Conservation (phyloP, 108 stramenopile genomes). For the Skeletonema potamos region DNA sequence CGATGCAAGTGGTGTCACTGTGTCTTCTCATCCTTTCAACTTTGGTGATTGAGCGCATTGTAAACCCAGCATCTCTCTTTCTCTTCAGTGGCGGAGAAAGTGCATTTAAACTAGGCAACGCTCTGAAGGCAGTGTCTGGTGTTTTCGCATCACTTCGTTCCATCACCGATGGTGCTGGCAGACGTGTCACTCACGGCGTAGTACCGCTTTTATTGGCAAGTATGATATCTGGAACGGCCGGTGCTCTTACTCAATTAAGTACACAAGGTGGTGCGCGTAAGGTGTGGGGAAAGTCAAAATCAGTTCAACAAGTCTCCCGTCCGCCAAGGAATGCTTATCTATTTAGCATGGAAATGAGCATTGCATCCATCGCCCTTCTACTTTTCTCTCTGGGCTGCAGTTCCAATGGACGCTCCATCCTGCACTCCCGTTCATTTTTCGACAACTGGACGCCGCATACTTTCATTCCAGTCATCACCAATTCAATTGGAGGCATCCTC, state of each 20-base stretch:
- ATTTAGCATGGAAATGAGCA: constrained; percentile 79
- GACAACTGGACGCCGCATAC: constrained; percentile 66
- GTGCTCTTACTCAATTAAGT: constrained; percentile 77
- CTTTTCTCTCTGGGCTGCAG: constrained; percentile 41
- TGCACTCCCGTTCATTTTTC: constrained; percentile 35
- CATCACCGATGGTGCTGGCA: neutral
- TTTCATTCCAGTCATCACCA: constrained; percentile 65
- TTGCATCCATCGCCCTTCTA: constrained; percentile 54
- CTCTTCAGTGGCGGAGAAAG: constrained; percentile 6
- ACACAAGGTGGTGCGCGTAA: constrained; percentile 51
- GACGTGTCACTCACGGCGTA: constrained; percentile 52
- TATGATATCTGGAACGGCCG: constrained; percentile 76
- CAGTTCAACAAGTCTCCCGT: constrained; percentile 6
- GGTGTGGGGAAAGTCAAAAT: constrained; percentile 22
- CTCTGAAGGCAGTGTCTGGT: constrained; percentile 13
- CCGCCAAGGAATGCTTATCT: constrained; percentile 55
- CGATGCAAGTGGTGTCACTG: constrained; percentile 72
- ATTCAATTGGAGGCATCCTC: constrained; percentile 84
- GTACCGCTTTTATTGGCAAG: constrained; percentile 66
- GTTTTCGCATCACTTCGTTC: neutral
- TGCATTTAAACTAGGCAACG: constrained; percentile 5
- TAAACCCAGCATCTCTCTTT: constrained; percentile 33
- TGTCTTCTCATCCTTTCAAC: constrained; percentile 64
- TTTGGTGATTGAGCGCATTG: constrained; percentile 55
- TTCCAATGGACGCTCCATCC: constrained; percentile 47